These are phyloP conservation scores for Xenosphaeropsis pyriputrescens DNA, from an alignment of 2,329 filamentous ascomycete species.

Conservation along the genomic window DNA sequence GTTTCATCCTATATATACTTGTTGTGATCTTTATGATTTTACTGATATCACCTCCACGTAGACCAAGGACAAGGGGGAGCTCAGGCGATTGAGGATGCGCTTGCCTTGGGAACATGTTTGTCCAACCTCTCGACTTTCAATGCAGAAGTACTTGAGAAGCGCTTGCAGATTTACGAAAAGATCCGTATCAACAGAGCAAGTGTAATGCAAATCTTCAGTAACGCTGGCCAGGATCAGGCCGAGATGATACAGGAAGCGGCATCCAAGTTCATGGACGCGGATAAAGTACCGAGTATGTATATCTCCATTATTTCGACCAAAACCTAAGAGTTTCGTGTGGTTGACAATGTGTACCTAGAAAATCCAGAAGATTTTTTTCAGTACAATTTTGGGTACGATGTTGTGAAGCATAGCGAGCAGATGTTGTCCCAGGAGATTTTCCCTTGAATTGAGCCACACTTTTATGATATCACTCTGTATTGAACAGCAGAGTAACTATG, in stretches of 20 bases:
- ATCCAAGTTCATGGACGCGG: conserved; percentile 10
- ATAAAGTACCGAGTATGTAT: conserved; percentile 17
- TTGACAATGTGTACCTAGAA: conserved; percentile 4
- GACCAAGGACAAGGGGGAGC: conserved; percentile 18
- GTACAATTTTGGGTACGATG: conserved; percentile 16
- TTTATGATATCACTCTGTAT: no score
- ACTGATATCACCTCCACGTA: conserved; percentile 1
- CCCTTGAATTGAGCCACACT: no score
- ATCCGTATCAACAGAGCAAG: conserved; percentile 17
- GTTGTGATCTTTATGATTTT: background rate
- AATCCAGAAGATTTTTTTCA: conserved; percentile 12
- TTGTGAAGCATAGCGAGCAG: conserved; percentile 12
- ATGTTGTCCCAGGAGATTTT: conserved; percentile 3
- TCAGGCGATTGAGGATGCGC: conserved; percentile 19
- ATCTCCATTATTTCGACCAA: background rate
- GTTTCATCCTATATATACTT: background rate
- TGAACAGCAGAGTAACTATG: no score
- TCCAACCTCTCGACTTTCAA: conserved; percentile 7
- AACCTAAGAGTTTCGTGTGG: background rate
- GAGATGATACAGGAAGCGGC: conserved; percentile 16
- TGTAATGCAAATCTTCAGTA: conserved; percentile 23
- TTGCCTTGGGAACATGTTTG: conserved; percentile 17
- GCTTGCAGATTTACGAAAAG: conserved; percentile 17
- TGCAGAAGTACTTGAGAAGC: conserved; percentile 6
- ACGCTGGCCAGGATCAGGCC: conserved; percentile 19